Base-by-base conservation (phyloP, 2,329 filamentous ascomycete species). In the Gnomoniopsis smithogilvyi region DNA sequence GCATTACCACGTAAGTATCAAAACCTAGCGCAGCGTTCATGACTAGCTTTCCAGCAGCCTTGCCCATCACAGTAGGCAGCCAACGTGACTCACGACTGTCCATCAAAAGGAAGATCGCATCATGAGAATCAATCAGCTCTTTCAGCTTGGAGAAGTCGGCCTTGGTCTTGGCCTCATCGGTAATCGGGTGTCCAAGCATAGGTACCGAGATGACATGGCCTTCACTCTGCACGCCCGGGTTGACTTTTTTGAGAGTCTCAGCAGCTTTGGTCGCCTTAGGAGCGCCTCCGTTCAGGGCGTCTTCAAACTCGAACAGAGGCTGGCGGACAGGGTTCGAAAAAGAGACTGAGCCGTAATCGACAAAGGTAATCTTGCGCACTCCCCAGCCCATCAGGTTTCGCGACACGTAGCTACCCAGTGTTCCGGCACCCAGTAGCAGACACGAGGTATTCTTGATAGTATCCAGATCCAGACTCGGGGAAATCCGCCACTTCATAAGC, bases 401-500 rank as follows among this genome's bases (percentile, higher is more conserved):
- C 12, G 93, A 92, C 21, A 99, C 93, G 70, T 98, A 98, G 62
- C 92, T 93, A 10, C 95, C 95, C 1, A 99, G 80, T 0, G 95
- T 99, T 15, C 95, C 95, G 0, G 95, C 92, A 4, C 95, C 95
- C 1, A 99, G 84, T 2, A 99, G 78, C 17, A 99, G 82, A 69
- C 95, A 99, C 69, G 88, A 96, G 3, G 92, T 94, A 59, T 88
- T 84, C 69, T 96, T 97, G 70, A 98, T 93, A 33, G 84, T 84
- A 33, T 97, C 92, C 11, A 99, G 83, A 70, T 98, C 84, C 45
- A 99, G 82, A 53, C 88, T 87, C 0, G 95, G 95, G 8, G 92
- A 91, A 67, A 99, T 92, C 43, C 95, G 88, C 95, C 95, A 99
- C 76, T 97, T 99, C 88, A 99, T 99, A 59, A 99, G 82, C 75